Conservation (phyloP, 1,139 yeast species). For the Yueomyces sp. region DNA sequence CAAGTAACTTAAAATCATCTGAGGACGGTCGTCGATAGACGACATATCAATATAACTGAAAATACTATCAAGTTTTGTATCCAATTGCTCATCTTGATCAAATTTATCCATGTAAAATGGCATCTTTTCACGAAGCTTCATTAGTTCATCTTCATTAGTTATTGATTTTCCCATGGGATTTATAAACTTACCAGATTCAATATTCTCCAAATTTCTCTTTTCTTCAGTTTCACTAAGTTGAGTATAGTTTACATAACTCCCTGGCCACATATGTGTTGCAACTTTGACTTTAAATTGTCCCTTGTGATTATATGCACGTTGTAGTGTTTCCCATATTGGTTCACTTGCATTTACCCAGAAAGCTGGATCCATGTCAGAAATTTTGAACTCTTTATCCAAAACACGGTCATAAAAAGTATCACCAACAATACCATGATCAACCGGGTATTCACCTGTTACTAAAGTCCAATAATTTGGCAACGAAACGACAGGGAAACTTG, state of each 20-base stretch:
- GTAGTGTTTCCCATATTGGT: constrained; percentile 77
- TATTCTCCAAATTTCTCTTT: constrained; percentile 16
- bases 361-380: neutral
- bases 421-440: constrained; percentile 79
- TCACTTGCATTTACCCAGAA: constrained; percentile 35
- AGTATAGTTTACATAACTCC: constrained; percentile 58
- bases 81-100: constrained; percentile 2
- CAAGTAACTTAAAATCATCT: constrained; percentile 65
- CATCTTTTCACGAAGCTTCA: too few relatives aligned
- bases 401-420: constrained; percentile 65
- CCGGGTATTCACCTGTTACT: constrained; percentile 75
- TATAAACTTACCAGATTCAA: neutral
- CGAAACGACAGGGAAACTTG: constrained; percentile 81
- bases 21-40: constrained; percentile 43
- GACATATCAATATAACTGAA: constrained; percentile 57
- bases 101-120: constrained; percentile 48
- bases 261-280: constrained; percentile 97
- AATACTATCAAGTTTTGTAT: constrained; percentile 47
- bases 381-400: constrained; percentile 47
- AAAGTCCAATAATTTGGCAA: constrained; percentile 90
- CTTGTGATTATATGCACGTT: constrained; percentile 30
- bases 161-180: neutral
- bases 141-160: neutral
- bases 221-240: constrained; percentile 3
- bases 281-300: constrained; percentile 31